These are phyloP conservation scores for Xylaria castorea DNA, from an alignment of 495 filamentous ascomycete species.

Conservation along the genomic window DNA sequence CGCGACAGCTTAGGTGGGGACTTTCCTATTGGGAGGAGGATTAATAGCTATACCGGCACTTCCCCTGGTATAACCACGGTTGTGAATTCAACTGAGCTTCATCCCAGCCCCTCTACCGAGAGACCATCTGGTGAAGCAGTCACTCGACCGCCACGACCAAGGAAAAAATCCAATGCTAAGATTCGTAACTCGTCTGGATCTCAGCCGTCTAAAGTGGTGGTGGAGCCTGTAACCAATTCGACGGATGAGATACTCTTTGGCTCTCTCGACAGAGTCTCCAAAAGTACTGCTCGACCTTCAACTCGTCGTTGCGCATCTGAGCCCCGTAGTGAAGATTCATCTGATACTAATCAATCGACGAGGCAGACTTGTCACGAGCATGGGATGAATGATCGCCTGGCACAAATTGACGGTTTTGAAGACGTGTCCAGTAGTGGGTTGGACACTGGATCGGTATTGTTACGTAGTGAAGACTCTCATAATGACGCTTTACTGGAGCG, in stretches of 20 bases:
- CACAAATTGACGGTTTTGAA: conserved; percentile 33
- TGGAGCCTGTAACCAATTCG: conserved; percentile 45
- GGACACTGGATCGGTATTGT: conserved; percentile 32
- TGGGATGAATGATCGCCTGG: conserved; percentile 9
- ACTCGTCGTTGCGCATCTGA: conserved; percentile 50
- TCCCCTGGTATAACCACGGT: conserved; percentile 1
- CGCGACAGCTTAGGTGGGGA: conserved; percentile 8
- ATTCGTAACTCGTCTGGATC: conserved; percentile 48
- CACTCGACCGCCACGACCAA: conserved; percentile 35
- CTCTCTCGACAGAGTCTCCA: conserved; percentile 48
- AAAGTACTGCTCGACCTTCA: conserved; percentile 43
- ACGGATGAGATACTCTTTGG: conserved; percentile 37
- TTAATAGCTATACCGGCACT: conserved; percentile 12
- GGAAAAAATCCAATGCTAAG: conserved; percentile 54
- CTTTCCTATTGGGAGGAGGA: background rate
- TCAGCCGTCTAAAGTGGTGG: conserved; percentile 44
- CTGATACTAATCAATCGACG: conserved; percentile 20
- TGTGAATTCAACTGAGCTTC: conserved; percentile 19
- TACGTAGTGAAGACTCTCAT: conserved; percentile 29
- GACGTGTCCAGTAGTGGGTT: conserved; percentile 32
- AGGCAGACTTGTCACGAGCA: background rate
- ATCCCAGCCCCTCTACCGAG: background rate
- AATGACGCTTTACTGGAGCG: conserved; percentile 29
- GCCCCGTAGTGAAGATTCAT: conserved; percentile 28
- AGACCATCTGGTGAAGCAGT: conserved; percentile 11